Conservation (phyloP, 495 filamentous ascomycete species). For the Aspergillus bertholletiae region DNA sequence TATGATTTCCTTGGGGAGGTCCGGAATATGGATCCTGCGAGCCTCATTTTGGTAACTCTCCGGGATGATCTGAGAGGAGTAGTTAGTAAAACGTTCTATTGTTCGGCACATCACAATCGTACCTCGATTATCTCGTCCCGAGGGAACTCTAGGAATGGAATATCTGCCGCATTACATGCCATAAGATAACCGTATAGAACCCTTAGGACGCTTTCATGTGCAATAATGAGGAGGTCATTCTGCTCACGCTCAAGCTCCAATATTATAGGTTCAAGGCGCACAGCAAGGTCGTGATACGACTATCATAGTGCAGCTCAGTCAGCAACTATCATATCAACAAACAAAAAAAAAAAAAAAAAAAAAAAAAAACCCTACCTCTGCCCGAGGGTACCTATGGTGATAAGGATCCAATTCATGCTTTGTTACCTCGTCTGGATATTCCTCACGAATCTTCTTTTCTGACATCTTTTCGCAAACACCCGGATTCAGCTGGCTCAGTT, state of each 20-base stretch:
- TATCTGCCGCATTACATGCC: slow-evolving; percentile 96
- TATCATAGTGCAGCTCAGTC: slow-evolving; percentile 25
- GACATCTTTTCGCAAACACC: slow-evolving; percentile 91
- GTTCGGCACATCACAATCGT: slow-evolving; percentile 14
- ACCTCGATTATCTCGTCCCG: slow-evolving; percentile 96
- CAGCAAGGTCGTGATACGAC: slow-evolving; percentile 98
- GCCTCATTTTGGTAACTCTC: slow-evolving; percentile 96
- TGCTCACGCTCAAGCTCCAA: slow-evolving; percentile 96
- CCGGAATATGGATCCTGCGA: slow-evolving; percentile 76
- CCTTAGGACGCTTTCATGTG: slow-evolving; percentile 92
- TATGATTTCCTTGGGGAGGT: slow-evolving; percentile 56
- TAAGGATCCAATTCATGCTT: slow-evolving; percentile 96
- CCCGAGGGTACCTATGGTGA: slow-evolving; percentile 92
- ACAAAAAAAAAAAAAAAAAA: not conserved
- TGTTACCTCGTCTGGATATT: slow-evolving; percentile 83
- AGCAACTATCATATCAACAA: not conserved
- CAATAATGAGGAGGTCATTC: slow-evolving; percentile 95
- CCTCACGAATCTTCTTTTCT: slow-evolving; percentile 70
- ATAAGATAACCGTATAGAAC: slow-evolving; percentile 97
- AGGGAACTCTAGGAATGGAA: slow-evolving; percentile 89
- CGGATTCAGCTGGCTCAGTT: slow-evolving; percentile 95
- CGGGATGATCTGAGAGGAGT: slow-evolving; percentile 70
- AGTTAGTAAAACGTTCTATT: slow-evolving; percentile 13
- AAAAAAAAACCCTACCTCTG: slow-evolving; percentile 61
- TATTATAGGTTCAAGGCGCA: slow-evolving; percentile 97